Evolutionary conservation across 2,329 filamentous ascomycete genomes (phyloP), one percentile per base, ranked within the genome.

Genomic region (Ophiostoma perfectum): DNA sequence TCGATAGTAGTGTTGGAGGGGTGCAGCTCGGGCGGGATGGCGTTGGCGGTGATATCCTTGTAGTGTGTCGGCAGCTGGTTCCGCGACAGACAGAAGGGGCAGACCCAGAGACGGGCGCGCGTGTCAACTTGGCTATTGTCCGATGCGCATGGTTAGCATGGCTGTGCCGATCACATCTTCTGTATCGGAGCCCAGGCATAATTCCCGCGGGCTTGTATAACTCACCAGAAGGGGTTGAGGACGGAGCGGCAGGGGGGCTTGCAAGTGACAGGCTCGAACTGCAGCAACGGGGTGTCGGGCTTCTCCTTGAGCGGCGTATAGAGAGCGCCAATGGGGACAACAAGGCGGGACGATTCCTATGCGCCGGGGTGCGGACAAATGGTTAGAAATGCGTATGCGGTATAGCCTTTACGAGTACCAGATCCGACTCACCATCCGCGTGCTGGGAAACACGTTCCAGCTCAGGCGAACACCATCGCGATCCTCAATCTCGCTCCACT

Each of bases 391-490:
- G 63, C 47, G 8, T 8, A 11, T n/a, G 49, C 14, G 42, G 42
- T 11, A 8, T 55, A 9, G 49, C 27, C 27, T 27, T 55, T 16
- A 16, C 11, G 45, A 44, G 12, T 49, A 14, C 16, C 14, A 18
- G 9, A 44, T 3, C 27, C n/a, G n/a, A 63, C 85, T 74, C 75
- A 92, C 93, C 93, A 99, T 97, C 78, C 95, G 92, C 76, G 94
- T 94, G 82, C 93, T 97, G 65, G 95, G 95, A 76, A 99, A 96
- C 71, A 96, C 96, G 78, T 99, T 99, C 95, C 95, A 99, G 81
- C 94, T 97, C 73, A 99, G 85, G 72, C 95, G 89, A 76, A 98
- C 88, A 71, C 95, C 95, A 87, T 99, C 95, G 74, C 92, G 89
- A 77, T 99, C 95, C 82, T 99, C 95, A 70, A 96, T 89, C 78